A percentile compares a stretch with the other conserved stretches of the same genome.
phyloP scores from a whole-genome alignment of 768 basidiomycete species.

The Daedaleopsis sinensis region DNA sequence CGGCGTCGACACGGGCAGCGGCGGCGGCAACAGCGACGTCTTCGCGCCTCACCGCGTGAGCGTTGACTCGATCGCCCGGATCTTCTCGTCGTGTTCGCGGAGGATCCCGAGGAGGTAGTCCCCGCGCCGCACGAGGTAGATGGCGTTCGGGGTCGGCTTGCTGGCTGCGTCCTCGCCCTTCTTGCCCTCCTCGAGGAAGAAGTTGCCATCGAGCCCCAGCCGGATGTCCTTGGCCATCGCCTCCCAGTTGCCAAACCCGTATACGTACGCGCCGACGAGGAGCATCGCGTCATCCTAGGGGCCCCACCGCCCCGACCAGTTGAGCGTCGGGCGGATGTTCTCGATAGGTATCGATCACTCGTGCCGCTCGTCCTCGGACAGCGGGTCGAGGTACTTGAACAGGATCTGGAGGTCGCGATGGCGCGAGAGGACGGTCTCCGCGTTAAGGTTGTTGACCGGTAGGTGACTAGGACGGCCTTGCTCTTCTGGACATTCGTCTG shows the following conservation, averaged over 20 bases:
- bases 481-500: slow-evolving; percentile 93
- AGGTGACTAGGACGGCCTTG: slow-evolving; percentile 94
- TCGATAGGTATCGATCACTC: slow-evolving; percentile 90
- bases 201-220: slow-evolving; percentile 86
- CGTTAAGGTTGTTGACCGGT: slow-evolving; percentile 95
- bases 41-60: slow-evolving; percentile 73
- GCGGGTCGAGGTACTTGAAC: slow-evolving; percentile 72
- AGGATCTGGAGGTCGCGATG: slow-evolving; percentile 88
- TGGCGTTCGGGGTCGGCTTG: slow-evolving; percentile 93
- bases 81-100: slow-evolving; percentile 88
- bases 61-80: slow-evolving; percentile 85
- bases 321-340: slow-evolving; percentile 89
- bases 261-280: slow-evolving; percentile 87
- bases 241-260: slow-evolving; percentile 99
- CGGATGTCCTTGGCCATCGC: slow-evolving; percentile 86
- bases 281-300: slow-evolving; percentile 93
- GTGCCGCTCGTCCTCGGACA: slow-evolving; percentile 67
- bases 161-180: slow-evolving; percentile 85
- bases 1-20: slow-evolving; percentile 71
- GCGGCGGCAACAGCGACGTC: slow-evolving; percentile 74
- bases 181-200: slow-evolving; percentile 98
- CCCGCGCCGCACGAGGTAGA: slow-evolving; percentile 95
- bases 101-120: slow-evolving; percentile 89
- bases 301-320: slow-evolving; percentile 98
- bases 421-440: slow-evolving; percentile 93